These are phyloP conservation scores for Yarrowia osloensis DNA, from an alignment of 805 yeast genomes.

Conservation along the genomic window DNA sequence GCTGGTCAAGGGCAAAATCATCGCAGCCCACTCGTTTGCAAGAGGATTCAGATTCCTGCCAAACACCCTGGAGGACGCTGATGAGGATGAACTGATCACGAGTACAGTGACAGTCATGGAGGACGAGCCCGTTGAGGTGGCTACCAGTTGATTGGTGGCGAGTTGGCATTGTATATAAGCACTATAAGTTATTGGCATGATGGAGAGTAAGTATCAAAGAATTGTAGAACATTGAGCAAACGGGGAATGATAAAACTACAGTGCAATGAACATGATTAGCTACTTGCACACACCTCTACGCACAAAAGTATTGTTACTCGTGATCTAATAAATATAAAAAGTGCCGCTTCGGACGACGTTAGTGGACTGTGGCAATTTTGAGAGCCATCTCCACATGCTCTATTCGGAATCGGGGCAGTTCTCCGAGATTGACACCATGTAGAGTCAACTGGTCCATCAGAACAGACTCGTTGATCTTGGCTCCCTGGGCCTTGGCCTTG, in stretches of 20 bases:
- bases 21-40: slow-evolving; percentile 50
- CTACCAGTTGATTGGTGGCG: not conserved
- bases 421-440: slow-evolving; percentile 22
- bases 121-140: not conserved
- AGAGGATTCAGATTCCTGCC: slow-evolving; percentile 11
- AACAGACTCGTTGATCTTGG: slow-evolving; percentile 1
- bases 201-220: too few species aligned
- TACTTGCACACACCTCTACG: too few species aligned
- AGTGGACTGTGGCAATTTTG: not conserved
- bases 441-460: slow-evolving; percentile 21
- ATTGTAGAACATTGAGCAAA: too few species aligned
- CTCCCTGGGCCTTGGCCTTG: slow-evolving; percentile 20
- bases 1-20: slow-evolving; percentile 80
- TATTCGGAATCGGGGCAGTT: slow-evolving; percentile 10
- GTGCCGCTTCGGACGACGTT: not conserved
- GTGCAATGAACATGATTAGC: too few species aligned
- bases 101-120: slow-evolving; percentile 9
- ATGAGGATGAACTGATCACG: not conserved
- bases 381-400: slow-evolving; percentile 23
- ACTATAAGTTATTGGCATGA: slow-evolving; percentile 6
- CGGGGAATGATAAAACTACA: too few species aligned
- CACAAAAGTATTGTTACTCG: not conserved
- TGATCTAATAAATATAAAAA: slow-evolving; percentile 16
- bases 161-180: slow-evolving; percentile 3
- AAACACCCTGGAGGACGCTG: slow-evolving; percentile 12